phyloP scores from a whole-genome alignment of 2,329 filamentous ascomycete species.

The Penicillium sp. region DNA sequence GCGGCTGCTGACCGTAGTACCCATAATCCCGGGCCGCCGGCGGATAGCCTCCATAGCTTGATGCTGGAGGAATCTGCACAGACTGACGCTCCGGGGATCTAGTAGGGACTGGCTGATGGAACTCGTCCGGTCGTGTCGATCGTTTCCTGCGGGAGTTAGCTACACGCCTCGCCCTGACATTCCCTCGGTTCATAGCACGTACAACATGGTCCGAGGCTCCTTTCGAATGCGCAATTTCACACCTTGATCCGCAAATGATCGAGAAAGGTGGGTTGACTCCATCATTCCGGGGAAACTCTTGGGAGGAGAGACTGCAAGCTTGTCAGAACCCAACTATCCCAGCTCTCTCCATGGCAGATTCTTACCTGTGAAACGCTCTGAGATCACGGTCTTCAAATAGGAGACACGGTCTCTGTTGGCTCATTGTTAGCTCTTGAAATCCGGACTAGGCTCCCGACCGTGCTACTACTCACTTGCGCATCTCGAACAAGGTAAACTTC shows the following conservation, averaged over 20 bases:
- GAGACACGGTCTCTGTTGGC: constrained; percentile 44
- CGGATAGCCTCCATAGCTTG: constrained; percentile 34
- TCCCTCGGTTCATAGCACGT: constrained; percentile 15
- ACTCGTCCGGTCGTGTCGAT: constrained; percentile 39
- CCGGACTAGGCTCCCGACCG: neutral
- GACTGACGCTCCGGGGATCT: constrained; percentile 40
- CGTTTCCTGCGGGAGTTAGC: constrained; percentile 39
- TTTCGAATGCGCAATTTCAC: constrained; percentile 79
- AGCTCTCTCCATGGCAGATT: neutral
- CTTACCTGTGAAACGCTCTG: constrained; percentile 67
- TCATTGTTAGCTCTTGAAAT: constrained; percentile 17
- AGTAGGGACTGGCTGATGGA: constrained; percentile 33
- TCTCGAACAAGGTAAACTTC: constrained; percentile 74
- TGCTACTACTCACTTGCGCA: constrained; percentile 54
- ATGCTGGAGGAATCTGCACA: constrained; percentile 34
- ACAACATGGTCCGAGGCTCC: constrained; percentile 64
- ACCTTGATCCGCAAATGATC: constrained; percentile 82
- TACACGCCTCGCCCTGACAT: neutral
- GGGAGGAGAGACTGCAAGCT: constrained; percentile 41
- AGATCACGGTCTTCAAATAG: constrained; percentile 56
- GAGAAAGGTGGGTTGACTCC: constrained; percentile 76
- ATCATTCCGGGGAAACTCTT: constrained; percentile 77
- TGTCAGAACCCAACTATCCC: constrained; percentile 11
- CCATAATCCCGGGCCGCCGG: constrained; percentile 34
- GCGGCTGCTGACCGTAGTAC: constrained; percentile 31